Evolutionary conservation across 2,329 filamentous ascomycete genomes (phyloP), one percentile per base, ranked within the genome.

Genomic region (Sclerotinia trifoliorum): DNA sequence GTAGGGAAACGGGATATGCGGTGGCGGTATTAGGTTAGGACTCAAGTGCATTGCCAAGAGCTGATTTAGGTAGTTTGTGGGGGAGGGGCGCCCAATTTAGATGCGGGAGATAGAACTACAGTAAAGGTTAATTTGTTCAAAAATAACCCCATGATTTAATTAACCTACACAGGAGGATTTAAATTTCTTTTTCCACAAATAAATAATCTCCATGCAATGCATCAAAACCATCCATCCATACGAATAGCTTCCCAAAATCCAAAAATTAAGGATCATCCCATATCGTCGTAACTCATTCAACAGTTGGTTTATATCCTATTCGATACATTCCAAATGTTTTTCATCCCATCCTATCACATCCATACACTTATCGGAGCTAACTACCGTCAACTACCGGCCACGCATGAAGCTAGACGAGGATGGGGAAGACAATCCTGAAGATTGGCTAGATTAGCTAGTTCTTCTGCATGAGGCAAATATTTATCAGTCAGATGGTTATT

Each of bases 401-500:
- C 46, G 48, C 60, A 63, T 63, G 46, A 51, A 26, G 46, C 46
- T 51, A 62, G 44, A 7, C 44, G 32, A 29, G 29, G 46, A 62
- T 21, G 46, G 58, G 21, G 10, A 62, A 61, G 29, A 21, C 19
- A 15, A 35, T 55, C 21, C 29, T n/a, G 52, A n/a, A 35, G 19
- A 55, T 56, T 42, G 39, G 29, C 19, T 17, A 29, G 26, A 10
- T 29, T n/a, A 24, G 58, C 24, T 51, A 42, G 29, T 32, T 49
- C n/a, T 51, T 32, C 60, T 63, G 60, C 60, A 49, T n/a, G n/a
- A 26, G 46, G 29, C 5, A 63, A 51, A 63, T 51, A 51, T 52
- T 21, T 21, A 24, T 39, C 32, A 52, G 46, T 63, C 60, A 63
- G 26, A 32, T 51, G 60, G 60, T 42, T 15, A 39, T 19, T 51